Base-by-base conservation (phyloP, 257 asterid genomes). In the Solanum tarapatanum region DNA sequence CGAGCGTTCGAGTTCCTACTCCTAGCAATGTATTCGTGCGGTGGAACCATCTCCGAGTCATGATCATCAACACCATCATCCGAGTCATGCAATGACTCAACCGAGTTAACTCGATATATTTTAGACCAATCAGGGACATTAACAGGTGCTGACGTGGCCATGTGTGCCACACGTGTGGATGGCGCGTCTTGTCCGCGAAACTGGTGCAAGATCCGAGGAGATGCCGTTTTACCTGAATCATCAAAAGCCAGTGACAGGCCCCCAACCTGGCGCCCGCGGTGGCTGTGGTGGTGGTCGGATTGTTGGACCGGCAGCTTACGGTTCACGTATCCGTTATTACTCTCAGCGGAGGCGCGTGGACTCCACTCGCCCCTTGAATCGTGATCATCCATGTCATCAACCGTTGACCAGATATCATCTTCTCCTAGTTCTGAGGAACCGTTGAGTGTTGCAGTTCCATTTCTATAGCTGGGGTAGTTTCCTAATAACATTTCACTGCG, bases 71-170 rank as follows among this genome's bases (percentile, higher is more conserved):
- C 33, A 0, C 88, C 89, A 5, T 91, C 91, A 0, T 94, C 97
- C 2, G 89, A 91, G 83, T 92, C 96, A 4, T 90, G 96, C 55
- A 94, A 39, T 3, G 98, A 93, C 90, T 94, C 98, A 0, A 92
- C 93, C 45, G 98, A 96, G 91, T 92, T 88, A 4, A 89, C 93
- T 45, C 97, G 95, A 69, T 95, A 92, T 2, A 95, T 92, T 88
- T 93, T 95, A 2, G 98, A 93, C 98, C 99, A 96, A 58, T 96
- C 96, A 0, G 98, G 98, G 30, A 96, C 95, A 88, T 94, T 93
- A 6, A 96, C 90, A 8, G 98, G 99, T 5, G 96, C 96, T 7
- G 98, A 95, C 1, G 91, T 87, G 8, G 98, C 98, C 92, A 95
- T 66, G 75, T 91, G 94, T 60, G 88, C 86, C 7, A 93, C 92